Evolutionary conservation across 495 filamentous ascomycete species (phyloP), one percentile per base, ranked within the genome.

Genomic region (Talaromyces thailandensis): DNA sequence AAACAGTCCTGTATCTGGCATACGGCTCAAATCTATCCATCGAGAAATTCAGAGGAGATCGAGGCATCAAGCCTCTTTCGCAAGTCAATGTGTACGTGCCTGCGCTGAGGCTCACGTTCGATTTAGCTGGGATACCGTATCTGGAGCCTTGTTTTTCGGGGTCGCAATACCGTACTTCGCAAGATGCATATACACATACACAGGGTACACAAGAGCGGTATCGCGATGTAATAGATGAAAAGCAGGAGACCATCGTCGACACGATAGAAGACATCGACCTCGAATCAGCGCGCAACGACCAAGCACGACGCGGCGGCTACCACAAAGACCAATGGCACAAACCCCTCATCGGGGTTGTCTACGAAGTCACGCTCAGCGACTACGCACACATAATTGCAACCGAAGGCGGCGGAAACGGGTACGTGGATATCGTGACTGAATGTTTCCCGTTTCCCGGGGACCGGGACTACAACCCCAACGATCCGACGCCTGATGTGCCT

Each of bases 61-160:
- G 92, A 12, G 87, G 87, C 63, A 92, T 98, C 69, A 83, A 80
- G 7, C 94, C 94, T 0, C 69, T 97, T 9, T 89, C 88, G 51
- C 79, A 86, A 62, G 71, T 93, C 65, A 88, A 89, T 68, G 94
- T 96, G 18, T 80, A 86, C 5, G 90, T 92, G 16, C 94, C 94
- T 0, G 76, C 80, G 4, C 83, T 97, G 21, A 76, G 79, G 35
- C 75, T 98, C 32, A 88, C 86, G 6, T 97, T 98, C 71, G 86
- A 96, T 71, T 82, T 98, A 0, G 83, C 93, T 0, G 92, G 91
- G 0, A 67, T 98, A 8, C 89, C 94, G 0, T 98, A 97, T 74
- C 64, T 72, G 11, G 94, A 98, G 73, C 94, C 94, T 0, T 94
- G 93, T 70, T 96, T 98, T 70, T 92, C 93, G 32, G 96, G 94